Percentiles rank a stretch among this genome's conserved stretches.
Conservation (phyloP, 1,284 basidiomycete species). For the Earliella scabrosa region DNA sequence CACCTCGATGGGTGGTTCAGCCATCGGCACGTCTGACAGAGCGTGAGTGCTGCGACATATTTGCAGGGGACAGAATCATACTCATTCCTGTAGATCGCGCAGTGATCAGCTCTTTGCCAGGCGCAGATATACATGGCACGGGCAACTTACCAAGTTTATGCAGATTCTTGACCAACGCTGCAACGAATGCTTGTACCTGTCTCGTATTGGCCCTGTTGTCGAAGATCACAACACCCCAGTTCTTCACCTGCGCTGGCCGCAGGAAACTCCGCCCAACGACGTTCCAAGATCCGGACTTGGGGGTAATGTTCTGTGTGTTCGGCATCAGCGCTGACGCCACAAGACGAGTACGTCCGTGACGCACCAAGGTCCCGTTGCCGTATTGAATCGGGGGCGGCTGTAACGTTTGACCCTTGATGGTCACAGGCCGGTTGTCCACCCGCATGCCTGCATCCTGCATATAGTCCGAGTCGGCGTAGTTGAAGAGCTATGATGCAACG, state of each 20-base stretch:
- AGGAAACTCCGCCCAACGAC: slow-evolving; percentile 33
- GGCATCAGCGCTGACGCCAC: background rate
- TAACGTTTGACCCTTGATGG: slow-evolving; percentile 33
- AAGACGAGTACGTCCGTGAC: background rate
- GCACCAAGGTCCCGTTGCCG: slow-evolving; percentile 17
- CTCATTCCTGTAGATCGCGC: slow-evolving; percentile 5
- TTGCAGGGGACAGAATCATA: background rate
- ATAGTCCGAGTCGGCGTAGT: slow-evolving; percentile 39
- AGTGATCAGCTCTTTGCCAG: background rate
- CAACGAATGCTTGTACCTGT: slow-evolving; percentile 23
- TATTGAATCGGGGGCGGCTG: slow-evolving; percentile 36
- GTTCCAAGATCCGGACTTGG: slow-evolving; percentile 37
- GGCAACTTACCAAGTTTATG: slow-evolving; percentile 35
- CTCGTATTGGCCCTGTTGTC: slow-evolving; percentile 8
- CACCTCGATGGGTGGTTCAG: slow-evolving; percentile 1
- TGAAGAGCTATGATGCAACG: slow-evolving; percentile 26
- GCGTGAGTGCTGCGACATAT: background rate
- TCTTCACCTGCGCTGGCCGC: slow-evolving; percentile 13
- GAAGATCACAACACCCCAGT: slow-evolving; percentile 38
- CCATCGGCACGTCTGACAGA: background rate
- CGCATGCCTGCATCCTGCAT: slow-evolving; percentile 37
- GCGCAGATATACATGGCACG: background rate
- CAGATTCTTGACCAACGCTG: slow-evolving; percentile 32
- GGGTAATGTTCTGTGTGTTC: slow-evolving; percentile 9
- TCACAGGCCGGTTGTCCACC: slow-evolving; percentile 29